Evolutionary conservation across 2,329 filamentous ascomycete genomes (phyloP).

Genomic region (Aspergillus intermedius): DNA sequence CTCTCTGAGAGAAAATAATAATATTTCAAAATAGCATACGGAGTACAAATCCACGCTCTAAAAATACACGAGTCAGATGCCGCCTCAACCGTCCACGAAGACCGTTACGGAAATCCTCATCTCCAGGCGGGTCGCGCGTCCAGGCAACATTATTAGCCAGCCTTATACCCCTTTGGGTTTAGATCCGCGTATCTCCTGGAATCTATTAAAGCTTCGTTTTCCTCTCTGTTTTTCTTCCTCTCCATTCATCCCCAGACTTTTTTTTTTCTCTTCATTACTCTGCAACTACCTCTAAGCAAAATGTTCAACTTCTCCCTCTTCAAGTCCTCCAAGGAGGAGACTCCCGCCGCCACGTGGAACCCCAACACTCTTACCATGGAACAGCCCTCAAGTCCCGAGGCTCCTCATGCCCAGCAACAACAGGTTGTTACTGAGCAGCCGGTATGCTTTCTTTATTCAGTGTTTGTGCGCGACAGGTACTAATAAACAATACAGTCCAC

Average conservation of each 20-base stretch:
- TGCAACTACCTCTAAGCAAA: not conserved
- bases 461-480: not conserved
- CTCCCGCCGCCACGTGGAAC: constrained; percentile 19
- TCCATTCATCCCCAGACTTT: not conserved
- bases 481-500: constrained; percentile 10
- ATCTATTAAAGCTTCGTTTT: not conserved
- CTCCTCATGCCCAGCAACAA: constrained; percentile 19
- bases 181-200: not conserved
- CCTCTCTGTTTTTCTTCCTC: not conserved
- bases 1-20: no score
- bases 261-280: not conserved
- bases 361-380: constrained; percentile 27
- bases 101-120: not conserved
- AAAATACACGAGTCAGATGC: not conserved
- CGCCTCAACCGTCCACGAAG: not conserved
- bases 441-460: constrained; percentile 12
- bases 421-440: constrained; percentile 24
- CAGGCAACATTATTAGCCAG: not conserved
- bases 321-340: constrained; percentile 24
- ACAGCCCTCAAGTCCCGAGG: constrained; percentile 25
- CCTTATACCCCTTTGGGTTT: not conserved
- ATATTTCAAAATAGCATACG: no score
- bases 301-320: constrained; percentile 29
- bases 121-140: not conserved
- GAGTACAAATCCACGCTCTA: not conserved